Evolutionary conservation across 2,329 filamentous ascomycete genomes (phyloP), one percentile per base, ranked within the genome.

Genomic region (Colletotrichum sp.): DNA sequence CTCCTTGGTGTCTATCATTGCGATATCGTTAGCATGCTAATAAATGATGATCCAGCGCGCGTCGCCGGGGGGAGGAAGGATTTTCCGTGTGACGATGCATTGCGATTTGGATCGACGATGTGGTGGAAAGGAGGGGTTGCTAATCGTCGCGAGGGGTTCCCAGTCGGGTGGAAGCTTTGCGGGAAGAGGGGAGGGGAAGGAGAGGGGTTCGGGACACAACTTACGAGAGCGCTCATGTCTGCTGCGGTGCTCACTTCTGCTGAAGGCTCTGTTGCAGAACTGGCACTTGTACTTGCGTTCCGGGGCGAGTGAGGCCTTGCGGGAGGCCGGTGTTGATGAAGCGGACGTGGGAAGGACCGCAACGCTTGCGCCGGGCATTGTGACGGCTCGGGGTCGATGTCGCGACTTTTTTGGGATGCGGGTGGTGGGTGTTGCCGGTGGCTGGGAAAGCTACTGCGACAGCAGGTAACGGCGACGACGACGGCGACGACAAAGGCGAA

Each of bases 261-360:
- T 98, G 85, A 99, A 99, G 77, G 97, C 97, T 85, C 97, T 91
- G 86, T 96, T 96, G 88, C 97, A 98, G 86, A 98, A 98, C 89
- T 98, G 95, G 88, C 97, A 99, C 85, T 98, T 98, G 92, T 99
- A 99, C 87, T 98, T 98, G 89, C 97, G 96, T 88, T 98, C 97
- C 70, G 96, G 95, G 79, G 92, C 93, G 79, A 93, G 87, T 75
- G 93, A 89, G 78, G 93, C 86, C 86, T 97, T 98, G 85, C 94
- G 92, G 81, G 93, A 90, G 79, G 91, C 90, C 82, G 93, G 90
- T 81, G 92, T 90, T 82, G 95, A 91, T 81, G 91, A 87, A 81
- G 91, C 89, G 79, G 91, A 85, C 81, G 93, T 87, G 79, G 92
- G 86, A 79, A 89, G 87, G 79, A 90, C 88, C 80, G 92, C 91